These are phyloP conservation scores for Vinca minor DNA, from an alignment of 257 asterid genomes.

Conservation along the genomic window DNA sequence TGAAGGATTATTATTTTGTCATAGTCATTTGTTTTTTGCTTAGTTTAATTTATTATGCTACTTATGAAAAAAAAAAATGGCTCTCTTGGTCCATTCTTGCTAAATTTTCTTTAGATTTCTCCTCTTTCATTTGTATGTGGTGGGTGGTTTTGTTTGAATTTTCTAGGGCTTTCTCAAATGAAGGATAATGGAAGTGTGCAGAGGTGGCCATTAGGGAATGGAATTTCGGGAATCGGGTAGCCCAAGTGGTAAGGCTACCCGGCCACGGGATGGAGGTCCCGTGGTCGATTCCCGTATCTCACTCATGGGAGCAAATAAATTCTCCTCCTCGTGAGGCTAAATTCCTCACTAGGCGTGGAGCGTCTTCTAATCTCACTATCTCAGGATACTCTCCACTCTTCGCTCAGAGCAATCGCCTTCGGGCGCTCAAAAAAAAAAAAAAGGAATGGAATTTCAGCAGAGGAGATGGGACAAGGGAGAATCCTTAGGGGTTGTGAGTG, in stretches of 20 bases:
- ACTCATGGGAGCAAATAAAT: too few species aligned
- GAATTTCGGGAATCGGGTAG: too few species aligned
- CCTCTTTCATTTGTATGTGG: background rate
- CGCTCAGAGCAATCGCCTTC: too few species aligned
- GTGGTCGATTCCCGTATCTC: too few species aligned
- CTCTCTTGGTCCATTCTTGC: background rate
- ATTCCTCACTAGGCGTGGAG: too few species aligned
- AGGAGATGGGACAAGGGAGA: constrained; percentile 39
- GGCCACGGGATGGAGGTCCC: too few species aligned
- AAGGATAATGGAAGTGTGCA: constrained; percentile 15
- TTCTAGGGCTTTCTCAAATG: constrained; percentile 16
- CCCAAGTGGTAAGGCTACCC: too few species aligned
- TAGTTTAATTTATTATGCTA: too few species aligned
- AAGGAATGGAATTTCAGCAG: constrained; percentile 17
- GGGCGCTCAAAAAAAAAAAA: too few species aligned
- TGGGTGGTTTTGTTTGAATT: background rate
- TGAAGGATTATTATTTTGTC: background rate
- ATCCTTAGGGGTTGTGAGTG: constrained; percentile 17
- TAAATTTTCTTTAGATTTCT: background rate
- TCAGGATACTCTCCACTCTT: too few species aligned
- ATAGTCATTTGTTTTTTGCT: background rate
- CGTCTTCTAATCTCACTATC: too few species aligned
- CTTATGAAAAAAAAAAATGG: background rate
- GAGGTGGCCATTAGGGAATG: constrained; percentile 19
- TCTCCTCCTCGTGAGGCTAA: too few species aligned